Conservation (phyloP, 208 protist species). For the Leishmania gerbilli region DNA sequence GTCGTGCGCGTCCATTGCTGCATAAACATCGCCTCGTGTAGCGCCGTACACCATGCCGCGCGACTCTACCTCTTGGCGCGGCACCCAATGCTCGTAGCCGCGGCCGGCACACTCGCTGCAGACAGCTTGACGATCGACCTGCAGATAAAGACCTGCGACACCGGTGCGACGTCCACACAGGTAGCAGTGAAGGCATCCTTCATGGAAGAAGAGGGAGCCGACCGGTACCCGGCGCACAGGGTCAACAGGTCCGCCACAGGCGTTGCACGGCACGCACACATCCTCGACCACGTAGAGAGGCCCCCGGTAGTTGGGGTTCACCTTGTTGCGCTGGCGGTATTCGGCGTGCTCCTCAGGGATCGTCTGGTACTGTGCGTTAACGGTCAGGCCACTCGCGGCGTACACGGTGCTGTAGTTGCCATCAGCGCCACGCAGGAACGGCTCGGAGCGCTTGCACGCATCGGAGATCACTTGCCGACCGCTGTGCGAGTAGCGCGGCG, state of each 20-base stretch:
- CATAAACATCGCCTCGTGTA: constrained; percentile 36
- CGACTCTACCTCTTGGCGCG: constrained; percentile 33
- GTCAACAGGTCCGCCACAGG: constrained; percentile 73
- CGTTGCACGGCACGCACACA: constrained; percentile 57
- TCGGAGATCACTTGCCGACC: constrained; percentile 3
- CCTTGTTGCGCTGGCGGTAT: constrained; percentile 53
- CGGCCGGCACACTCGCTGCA: constrained; percentile 40
- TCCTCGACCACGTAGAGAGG: constrained; percentile 80
- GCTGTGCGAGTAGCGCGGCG: neutral
- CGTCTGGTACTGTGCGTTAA: constrained; percentile 53
- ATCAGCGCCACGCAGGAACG: neutral
- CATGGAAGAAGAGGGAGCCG: constrained; percentile 76
- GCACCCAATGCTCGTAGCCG: constrained; percentile 45
- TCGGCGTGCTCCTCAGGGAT: constrained; percentile 57
- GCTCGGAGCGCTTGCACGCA: constrained; percentile 3
- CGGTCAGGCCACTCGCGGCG: constrained; percentile 30
- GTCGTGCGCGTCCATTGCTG: constrained; percentile 24
- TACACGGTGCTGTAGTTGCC: neutral
- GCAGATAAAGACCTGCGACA: constrained; percentile 54
- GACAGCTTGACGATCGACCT: constrained; percentile 41
- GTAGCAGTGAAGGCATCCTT: constrained; percentile 59
- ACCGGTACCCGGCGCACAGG: constrained; percentile 76
- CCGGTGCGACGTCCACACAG: constrained; percentile 50
- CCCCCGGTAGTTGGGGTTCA: constrained; percentile 51
- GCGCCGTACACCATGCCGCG: constrained; percentile 49